phyloP scores from a whole-genome alignment of 75 land plant genomes.

The Gnetum montanum region DNA sequence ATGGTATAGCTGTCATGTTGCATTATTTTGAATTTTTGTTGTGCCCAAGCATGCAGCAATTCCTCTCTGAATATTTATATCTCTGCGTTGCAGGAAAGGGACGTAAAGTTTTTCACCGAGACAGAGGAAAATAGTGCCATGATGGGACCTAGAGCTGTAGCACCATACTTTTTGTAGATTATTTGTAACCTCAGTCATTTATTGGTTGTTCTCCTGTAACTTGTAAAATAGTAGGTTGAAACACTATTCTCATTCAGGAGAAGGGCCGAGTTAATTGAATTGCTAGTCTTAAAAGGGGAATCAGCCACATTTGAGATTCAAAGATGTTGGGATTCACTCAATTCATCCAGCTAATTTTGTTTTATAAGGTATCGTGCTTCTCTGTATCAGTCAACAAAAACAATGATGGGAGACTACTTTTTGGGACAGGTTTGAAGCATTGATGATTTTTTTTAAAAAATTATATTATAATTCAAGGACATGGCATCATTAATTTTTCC shows the following conservation, averaged over 20 bases:
- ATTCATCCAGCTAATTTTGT: too few species aligned
- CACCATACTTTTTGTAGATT: slow-evolving; percentile 78
- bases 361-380: too few species aligned
- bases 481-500: too few species aligned
- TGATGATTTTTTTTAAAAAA: too few species aligned
- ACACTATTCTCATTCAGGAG: background rate
- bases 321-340: too few species aligned
- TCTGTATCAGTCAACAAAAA: too few species aligned
- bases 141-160: slow-evolving; percentile 94
- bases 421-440: too few species aligned
- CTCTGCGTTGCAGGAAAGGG: slow-evolving; percentile 73
- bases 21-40: background rate
- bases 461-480: too few species aligned
- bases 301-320: too few species aligned
- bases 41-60: background rate
- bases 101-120: slow-evolving; percentile 95
- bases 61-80: too few species aligned
- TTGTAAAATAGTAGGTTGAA: background rate
- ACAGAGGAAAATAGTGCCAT: slow-evolving; percentile 98
- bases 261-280: background rate
- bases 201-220: background rate
- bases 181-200: background rate
- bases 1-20: slow-evolving; percentile 81
- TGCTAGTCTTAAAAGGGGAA: too few species aligned
- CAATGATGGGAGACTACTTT: too few species aligned